Evolutionary conservation across 2,329 filamentous ascomycete genomes (phyloP), one percentile per base, ranked within the genome.

Genomic region (Cladosporium cucumerinum): DNA sequence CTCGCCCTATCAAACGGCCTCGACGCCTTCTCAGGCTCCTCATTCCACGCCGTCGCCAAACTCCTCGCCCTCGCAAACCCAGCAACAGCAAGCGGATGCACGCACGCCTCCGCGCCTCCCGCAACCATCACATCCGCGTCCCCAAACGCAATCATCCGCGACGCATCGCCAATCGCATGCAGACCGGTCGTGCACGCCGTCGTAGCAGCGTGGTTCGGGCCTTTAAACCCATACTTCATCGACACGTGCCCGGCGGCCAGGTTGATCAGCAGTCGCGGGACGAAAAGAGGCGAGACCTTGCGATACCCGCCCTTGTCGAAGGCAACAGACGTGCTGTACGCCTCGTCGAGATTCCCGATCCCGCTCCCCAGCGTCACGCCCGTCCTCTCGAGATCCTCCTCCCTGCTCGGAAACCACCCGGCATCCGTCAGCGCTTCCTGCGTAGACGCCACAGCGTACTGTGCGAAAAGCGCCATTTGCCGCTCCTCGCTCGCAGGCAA

Each of bases 141-240:
- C 7, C 93, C 93, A 73, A 88, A 89, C n/a, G 89, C 86, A 67
- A 99, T 94, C 75, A 97, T 92, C 21, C 94, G 87, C n/a, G 91
- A 89, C 6, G 95, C 95, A 76, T 99, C 95, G 21, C 94, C 95
- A 58, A 99, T 89, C 1, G 93, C 93, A 79, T 99, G 95, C 0
- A 94, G 92, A 12, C 95, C 95, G 0, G 95, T 99, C 0, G 95
- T 98, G 76, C 95, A 99, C 65, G 95, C 95, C 14, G 95, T 99
- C 0, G 94, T 96, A 46, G 87, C 92, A 1, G 94, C 87, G 78
- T 97, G 95, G 74, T 97, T 97, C 5, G 95, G 95, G 0, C 95
- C 95, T 73, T 84, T 87, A 73, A 99, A 90, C 21, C 92, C 91
- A 78, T 95, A 88, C 71, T 88, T 90, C 88, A 99, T 98, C 28